Percentiles rank a stretch among this genome's conserved stretches.
phyloP scores from a whole-genome alignment of 2,329 filamentous ascomycete genomes.

The Leptodontidium sp. region DNA sequence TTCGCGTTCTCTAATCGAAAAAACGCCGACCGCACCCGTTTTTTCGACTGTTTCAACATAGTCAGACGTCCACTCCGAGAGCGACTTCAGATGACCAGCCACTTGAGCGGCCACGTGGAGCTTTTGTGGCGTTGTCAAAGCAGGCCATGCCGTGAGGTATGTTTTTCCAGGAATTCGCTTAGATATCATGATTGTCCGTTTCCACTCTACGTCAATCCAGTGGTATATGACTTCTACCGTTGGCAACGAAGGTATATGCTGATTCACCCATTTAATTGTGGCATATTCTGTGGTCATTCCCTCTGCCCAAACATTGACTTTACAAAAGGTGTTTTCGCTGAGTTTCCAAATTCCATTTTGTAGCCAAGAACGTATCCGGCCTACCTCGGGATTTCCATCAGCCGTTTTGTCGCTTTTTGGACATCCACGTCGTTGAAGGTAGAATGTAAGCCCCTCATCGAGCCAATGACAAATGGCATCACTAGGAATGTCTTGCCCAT shows the following conservation, averaged over 20 bases:
- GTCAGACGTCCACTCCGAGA: conserved; percentile 18
- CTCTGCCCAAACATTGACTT: conserved; percentile 20
- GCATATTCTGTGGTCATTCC: conserved; percentile 19
- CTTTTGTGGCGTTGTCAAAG: conserved; percentile 13
- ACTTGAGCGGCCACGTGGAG: conserved; percentile 13
- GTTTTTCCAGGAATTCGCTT: conserved; percentile 18
- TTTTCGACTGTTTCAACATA: conserved; percentile 23
- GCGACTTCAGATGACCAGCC: conserved; percentile 18
- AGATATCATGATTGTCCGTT: conserved; percentile 14
- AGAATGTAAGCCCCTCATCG: conserved; percentile 16
- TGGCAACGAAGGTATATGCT: conserved; percentile 22
- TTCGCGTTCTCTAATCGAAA: conserved; percentile 17
- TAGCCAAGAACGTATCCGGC: not conserved
- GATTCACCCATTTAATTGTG: conserved; percentile 22
- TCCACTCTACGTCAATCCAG: conserved; percentile 25
- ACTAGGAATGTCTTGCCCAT: conserved; percentile 4
- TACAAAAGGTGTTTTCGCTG: conserved; percentile 23
- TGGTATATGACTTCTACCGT: conserved; percentile 20
- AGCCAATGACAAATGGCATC: conserved; percentile 22
- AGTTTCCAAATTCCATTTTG: conserved; percentile 13
- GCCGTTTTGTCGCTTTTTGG: not conserved
- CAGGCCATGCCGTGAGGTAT: conserved; percentile 17
- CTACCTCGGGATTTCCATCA: not conserved
- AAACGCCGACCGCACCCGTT: not conserved
- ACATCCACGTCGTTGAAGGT: conserved; percentile 13